Evolutionary conservation across 768 basidiomycete species (phyloP).

Genomic region (Mycena galopus): DNA sequence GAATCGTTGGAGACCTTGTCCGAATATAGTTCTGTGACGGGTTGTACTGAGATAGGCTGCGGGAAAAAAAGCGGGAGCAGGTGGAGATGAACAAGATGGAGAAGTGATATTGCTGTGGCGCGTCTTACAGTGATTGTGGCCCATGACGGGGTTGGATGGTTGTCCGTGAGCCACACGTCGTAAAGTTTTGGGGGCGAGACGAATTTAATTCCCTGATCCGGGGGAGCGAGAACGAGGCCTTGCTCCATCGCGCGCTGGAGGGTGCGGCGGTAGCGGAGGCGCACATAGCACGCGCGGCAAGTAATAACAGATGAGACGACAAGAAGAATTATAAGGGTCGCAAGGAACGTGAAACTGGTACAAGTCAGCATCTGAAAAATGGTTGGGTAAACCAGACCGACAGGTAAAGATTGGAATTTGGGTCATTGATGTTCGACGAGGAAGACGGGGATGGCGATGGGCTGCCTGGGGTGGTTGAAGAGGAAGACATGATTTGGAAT

Average conservation of each 20-base stretch:
- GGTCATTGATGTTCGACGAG: slow-evolving; percentile 31
- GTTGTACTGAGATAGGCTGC: slow-evolving; percentile 45
- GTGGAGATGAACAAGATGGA: slow-evolving; percentile 25
- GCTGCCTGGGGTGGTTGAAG: slow-evolving; percentile 32
- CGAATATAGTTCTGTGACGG: slow-evolving; percentile 52
- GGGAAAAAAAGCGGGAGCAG: slow-evolving; percentile 14
- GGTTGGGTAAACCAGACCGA: slow-evolving; percentile 42
- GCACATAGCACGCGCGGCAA: slow-evolving; percentile 71
- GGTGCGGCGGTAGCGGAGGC: slow-evolving; percentile 67
- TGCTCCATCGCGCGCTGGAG: slow-evolving; percentile 67
- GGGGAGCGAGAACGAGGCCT: slow-evolving; percentile 60
- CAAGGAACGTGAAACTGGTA: slow-evolving; percentile 78
- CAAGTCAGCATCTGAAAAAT: not conserved
- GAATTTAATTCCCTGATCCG: slow-evolving; percentile 56
- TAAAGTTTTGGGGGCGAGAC: slow-evolving; percentile 65
- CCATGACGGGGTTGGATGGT: slow-evolving; percentile 49
- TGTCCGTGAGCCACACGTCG: slow-evolving; percentile 56
- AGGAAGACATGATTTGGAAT: slow-evolving; percentile 32
- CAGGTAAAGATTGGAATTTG: slow-evolving; percentile 59
- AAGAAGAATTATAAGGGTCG: slow-evolving; percentile 77
- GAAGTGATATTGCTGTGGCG: slow-evolving; percentile 12
- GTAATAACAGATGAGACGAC: slow-evolving; percentile 75
- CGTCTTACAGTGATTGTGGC: slow-evolving; percentile 61
- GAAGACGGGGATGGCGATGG: slow-evolving; percentile 25
- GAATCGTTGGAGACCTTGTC: slow-evolving; percentile 8